Base-by-base conservation (phyloP, 2,329 filamentous ascomycete species). In the Aspergillus sp. region DNA sequence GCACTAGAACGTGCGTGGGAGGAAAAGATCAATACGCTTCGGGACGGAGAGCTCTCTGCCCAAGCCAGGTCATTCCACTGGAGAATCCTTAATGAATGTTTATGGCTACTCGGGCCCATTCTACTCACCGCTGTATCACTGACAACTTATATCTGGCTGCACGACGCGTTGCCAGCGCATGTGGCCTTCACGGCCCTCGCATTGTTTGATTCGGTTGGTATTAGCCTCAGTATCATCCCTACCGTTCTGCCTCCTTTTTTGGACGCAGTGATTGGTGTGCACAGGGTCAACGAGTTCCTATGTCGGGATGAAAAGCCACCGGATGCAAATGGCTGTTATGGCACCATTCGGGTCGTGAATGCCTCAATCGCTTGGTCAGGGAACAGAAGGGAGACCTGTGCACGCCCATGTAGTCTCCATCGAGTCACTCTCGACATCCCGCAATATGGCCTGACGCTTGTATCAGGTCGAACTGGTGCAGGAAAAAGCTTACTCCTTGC, bases 401-500 rank as follows among this genome's bases (percentile, higher is more conserved):
- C 11, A 21, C 10, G 47, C 85, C 13, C 74, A 92, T 17, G 80
- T 81, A 48, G 78, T 88, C 59, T 62, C 92, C 45, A 11, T 29
- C 7, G 25, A 29, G 25, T 38, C 14, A 83, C 82, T 57, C 64
- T 91, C 10, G 78, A 78, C 1, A 90, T 93, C 60, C 89, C 88
- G 0, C 69, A 76, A 14, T 82, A 84, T 16, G 85, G 89, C 60
- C 73, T 94, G 7, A 91, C 84, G 17, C 81, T 92, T 13, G 84
- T 93, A 31, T 88, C 87, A 3, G 89, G 89, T 1, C 87, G 87
- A 65, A 93, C 89, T 0, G 89, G 89, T 0, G 85, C 85, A 7
- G 89, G 89, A 14, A 93, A 93, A 73, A 90, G 86, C 67, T 72
- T 93, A 36, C 74, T 94, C 57, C 77, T 94, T 5, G 82, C 88